Base-by-base conservation (phyloP, 2,329 filamentous ascomycete species). In the Arachnopeziza araneosa region DNA sequence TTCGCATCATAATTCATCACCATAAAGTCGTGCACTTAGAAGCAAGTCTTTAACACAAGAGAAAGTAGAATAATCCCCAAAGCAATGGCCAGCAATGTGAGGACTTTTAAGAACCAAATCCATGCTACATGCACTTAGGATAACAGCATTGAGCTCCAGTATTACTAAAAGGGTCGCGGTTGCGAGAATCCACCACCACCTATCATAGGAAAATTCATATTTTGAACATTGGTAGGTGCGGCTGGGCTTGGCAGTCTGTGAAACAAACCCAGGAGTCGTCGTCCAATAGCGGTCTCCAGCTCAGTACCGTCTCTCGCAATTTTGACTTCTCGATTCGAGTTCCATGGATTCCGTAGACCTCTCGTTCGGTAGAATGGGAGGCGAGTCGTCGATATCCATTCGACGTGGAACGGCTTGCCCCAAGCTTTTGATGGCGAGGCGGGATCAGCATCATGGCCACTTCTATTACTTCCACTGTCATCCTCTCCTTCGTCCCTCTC, bases 251-350 rank as follows among this genome's bases (percentile, higher is more conserved):
- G 69, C 10, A 68, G n/a, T 19, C 81, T 77, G 67, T 90, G 88
- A 74, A 98, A 97, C 69, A 97, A 82, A 52, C 86, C 85, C 63
- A 96, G 80, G 57, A 98, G 77, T 68, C 85, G 85, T 68, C 85
- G 84, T 5, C 93, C 93, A 51, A 96, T 83, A 30, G 80, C 83
- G 26, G 93, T 90, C 74, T 98, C 93, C 57, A 98, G 78, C 73
- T 98, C 93, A 0, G 93, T 98, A 1, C 93, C 93, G 69, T 98
- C 93, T 68, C 93, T 83, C 24, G 93, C 93, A 71, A 98, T 96
- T 75, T 98, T 98, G 63, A 98, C 90, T 71, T 98, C 93, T 56
- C 93, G 81, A 70, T 97, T 96, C 4, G 91, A 89, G 73, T 98
- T 98, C 91, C 92, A 96, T 0, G 91, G 89, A 71, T 98, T 98